These are phyloP conservation scores for Torulaspora quercuum DNA, from an alignment of 805 yeast species.

Conservation along the genomic window DNA sequence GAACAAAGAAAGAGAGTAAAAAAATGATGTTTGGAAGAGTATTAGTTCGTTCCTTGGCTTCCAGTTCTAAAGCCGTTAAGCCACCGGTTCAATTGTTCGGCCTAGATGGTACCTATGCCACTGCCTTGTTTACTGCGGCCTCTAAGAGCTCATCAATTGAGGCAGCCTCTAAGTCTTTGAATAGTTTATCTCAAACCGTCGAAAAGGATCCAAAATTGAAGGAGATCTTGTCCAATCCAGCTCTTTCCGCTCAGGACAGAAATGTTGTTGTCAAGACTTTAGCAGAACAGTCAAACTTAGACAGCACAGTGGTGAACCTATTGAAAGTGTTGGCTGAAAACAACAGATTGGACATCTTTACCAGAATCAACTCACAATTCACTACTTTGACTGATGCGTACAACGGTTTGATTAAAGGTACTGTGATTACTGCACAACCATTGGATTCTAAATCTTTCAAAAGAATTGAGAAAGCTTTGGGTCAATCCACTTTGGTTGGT, in stretches of 20 bases:
- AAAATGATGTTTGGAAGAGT: constrained; percentile 56
- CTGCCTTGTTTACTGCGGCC: constrained; percentile 90
- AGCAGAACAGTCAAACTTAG: constrained; percentile 48
- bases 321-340: constrained; percentile 85
- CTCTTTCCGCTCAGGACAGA: constrained; percentile 75
- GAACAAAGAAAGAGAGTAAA: background rate
- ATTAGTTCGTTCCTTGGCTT: constrained; percentile 68
- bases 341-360: constrained; percentile 79
- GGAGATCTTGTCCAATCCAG: constrained; percentile 72
- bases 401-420: constrained; percentile 89
- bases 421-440: constrained; percentile 81
- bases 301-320: constrained; percentile 72
- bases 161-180: constrained; percentile 62
- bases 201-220: constrained; percentile 60
- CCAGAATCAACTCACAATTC: constrained; percentile 65
- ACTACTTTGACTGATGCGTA: constrained; percentile 78
- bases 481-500: constrained; percentile 78
- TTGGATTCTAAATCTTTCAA: constrained; percentile 76
- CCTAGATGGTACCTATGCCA: constrained; percentile 94
- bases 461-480: constrained; percentile 74
- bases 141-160: constrained; percentile 75
- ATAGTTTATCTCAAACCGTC: constrained; percentile 50
- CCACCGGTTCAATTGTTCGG: constrained; percentile 95
- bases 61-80: constrained; percentile 52
- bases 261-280: constrained; percentile 61